A percentile compares a stretch with the other conserved stretches of the same genome.
Evolutionary conservation across 306 rosid genomes (phyloP).

Genomic region (Casuarina glauca): DNA sequence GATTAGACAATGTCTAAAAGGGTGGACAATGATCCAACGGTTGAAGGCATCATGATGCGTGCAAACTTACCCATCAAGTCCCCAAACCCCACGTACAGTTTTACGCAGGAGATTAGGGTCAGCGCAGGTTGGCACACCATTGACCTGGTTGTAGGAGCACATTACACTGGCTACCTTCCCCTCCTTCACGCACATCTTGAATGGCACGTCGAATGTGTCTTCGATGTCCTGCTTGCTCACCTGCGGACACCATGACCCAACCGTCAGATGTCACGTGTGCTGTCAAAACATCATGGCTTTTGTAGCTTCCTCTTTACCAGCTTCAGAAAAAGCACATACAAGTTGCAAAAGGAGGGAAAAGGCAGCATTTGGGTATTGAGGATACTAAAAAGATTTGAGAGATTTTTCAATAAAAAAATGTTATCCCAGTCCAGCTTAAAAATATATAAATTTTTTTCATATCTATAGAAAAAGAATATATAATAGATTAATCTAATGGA

Average conservation of each 20-base stretch:
- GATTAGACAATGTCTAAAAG: background rate
- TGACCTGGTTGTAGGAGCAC: constrained; percentile 95
- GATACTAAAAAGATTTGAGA: no score
- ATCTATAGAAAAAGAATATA: no score
- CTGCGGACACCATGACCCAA: constrained; percentile 29
- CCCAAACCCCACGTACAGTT: constrained; percentile 74
- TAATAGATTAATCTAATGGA: no score
- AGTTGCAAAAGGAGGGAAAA: no score
- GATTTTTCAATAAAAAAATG: no score
- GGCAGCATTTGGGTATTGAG: no score
- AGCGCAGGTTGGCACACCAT: constrained; percentile 95
- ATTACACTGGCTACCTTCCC: constrained; percentile 89
- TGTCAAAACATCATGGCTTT: background rate
- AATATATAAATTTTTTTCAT: no score
- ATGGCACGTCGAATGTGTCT: constrained; percentile 87
- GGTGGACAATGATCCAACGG: background rate
- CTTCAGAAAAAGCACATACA: no score
- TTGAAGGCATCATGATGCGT: background rate
- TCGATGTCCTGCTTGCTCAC: constrained; percentile 88
- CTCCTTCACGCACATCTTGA: constrained; percentile 85
- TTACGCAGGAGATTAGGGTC: constrained; percentile 79
- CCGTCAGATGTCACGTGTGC: background rate
- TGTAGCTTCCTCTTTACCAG: no score
- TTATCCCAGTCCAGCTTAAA: no score
- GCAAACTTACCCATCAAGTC: constrained; percentile 63